Evolutionary conservation across 352 stramenopile species (phyloP), one percentile per base, ranked within the genome.

Genomic region (Phytophthora sojae): DNA sequence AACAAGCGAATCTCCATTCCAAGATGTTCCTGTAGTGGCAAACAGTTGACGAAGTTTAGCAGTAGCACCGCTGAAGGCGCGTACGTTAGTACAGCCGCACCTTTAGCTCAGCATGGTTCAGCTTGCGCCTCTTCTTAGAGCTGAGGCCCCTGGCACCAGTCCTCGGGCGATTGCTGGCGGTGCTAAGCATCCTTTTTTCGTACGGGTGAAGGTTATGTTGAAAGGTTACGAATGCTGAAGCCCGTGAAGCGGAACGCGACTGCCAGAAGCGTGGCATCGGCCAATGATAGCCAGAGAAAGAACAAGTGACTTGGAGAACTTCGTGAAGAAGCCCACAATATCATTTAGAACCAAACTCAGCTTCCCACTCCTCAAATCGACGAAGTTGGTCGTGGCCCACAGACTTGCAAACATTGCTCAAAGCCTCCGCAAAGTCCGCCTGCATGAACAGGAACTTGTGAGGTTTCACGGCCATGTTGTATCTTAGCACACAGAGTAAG

Each of bases 291-390:
- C 50, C 53, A 61, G 32, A 68, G 53, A 73, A 58, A 73, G 58
- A 68, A 32, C 64, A 47, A 17, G 6, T 4, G 4, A 9, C 30
- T 29, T 17, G 14, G 15, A 45, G 11, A 45, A 32, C 26, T 44
- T 17, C n/a, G 12, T 45, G n/a, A 9, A 23, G 45, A 52, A 21
- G 42, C 32, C 14, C 3, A 4, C 23, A 47, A 1, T 37, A 58
- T 68, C 89, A 94, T 57, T 93, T 95, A 47, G 87, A 96, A 29
- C 88, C 88, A 63, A 96, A 95, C 62, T 94, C 85, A 52, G 90
- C 63, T 62, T 95, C 85, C 86, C 87, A 96, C 62, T 91, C 81
- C 44, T 81, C 67, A 26, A 95, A 96, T 3, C 85, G 82, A 60
- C 88, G 80, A 35, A 96, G 76, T 65, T 96, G 86, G 35, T 95